Evolutionary conservation across 208 protist species (phyloP), one percentile per base, ranked within the genome.

Genomic region (Trypanosoma platydactyli): DNA sequence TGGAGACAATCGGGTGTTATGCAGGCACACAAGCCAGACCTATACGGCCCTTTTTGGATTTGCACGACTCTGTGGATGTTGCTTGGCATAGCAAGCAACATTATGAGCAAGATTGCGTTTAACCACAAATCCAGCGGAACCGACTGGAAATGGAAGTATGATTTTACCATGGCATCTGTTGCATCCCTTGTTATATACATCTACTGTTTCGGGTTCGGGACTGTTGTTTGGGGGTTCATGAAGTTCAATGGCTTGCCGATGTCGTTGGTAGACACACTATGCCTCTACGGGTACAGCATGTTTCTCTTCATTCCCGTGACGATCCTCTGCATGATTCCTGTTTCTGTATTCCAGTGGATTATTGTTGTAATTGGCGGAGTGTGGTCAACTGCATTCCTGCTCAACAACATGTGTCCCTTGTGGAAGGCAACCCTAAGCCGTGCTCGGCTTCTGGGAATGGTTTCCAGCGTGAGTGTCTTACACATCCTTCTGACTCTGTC

Each of bases 21-120:
- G 56, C 70, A 81, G 42, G 81, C 77, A 0, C 74, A 74, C 24
- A 84, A 82, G 38, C 79, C 90, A 0, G 91, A 97, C 75, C 73
- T 97, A 7, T 97, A 97, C 79, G 91, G 91, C 5, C 91, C 91
- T 12, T 91, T 97, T 67, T 97, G 91, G 89, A 79, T 97, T 22
- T 91, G 83, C 70, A 97, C 91, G 41, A 95, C 89, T 42, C 78
- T 97, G 20, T 97, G 91, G 89, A 94, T 97, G 56, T 75, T 76
- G 13, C 60, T 97, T 51, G 91, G 79, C 48, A 79, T 97, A 60
- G 87, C 90, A 12, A 85, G 86, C 64, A 91, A 94, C 67, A 72
- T 91, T 45, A 89, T 90, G 77, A 85, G 77, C 74, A 54, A 60
- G 25, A 83, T 95, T 52, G 73, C 79, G 11, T 83, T 86, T 73